phyloP scores from a whole-genome alignment of 768 basidiomycete genomes.

The Boletus speciosus region DNA sequence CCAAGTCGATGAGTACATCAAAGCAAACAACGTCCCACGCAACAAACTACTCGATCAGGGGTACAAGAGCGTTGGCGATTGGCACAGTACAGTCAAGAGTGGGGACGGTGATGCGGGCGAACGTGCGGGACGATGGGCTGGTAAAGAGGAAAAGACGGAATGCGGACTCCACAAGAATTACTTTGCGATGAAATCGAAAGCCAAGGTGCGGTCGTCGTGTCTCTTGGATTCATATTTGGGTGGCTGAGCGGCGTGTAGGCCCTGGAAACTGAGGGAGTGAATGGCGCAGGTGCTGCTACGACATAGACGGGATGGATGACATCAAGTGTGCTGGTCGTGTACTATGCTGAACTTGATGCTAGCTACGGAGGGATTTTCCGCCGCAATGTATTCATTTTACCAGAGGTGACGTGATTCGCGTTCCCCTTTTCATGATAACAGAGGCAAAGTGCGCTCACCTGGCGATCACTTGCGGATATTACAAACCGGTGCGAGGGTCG shows the following conservation, averaged over 20 bases:
- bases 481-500: neutral
- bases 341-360: neutral
- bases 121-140: constrained; percentile 89
- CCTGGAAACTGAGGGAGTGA: neutral
- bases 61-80: constrained; percentile 94
- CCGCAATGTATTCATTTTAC: neutral
- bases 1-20: constrained; percentile 82
- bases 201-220: constrained; percentile 28
- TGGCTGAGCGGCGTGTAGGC: neutral
- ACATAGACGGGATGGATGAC: neutral
- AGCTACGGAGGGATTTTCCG: neutral
- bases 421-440: neutral
- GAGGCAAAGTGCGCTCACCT: neutral
- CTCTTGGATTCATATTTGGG: no score
- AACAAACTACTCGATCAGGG: constrained; percentile 88
- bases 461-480: neutral
- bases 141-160: constrained; percentile 81
- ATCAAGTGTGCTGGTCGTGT: neutral
- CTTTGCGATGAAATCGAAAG: constrained; percentile 66
- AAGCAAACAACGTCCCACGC: constrained; percentile 75
- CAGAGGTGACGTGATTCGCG: neutral
- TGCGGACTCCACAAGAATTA: constrained; percentile 95
- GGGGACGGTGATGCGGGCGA: constrained; percentile 69
- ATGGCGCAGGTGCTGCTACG: neutral
- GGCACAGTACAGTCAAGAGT: constrained; percentile 86